Base-by-base conservation (phyloP, 2,329 filamentous ascomycete species). In the Colletotrichum magnum region DNA sequence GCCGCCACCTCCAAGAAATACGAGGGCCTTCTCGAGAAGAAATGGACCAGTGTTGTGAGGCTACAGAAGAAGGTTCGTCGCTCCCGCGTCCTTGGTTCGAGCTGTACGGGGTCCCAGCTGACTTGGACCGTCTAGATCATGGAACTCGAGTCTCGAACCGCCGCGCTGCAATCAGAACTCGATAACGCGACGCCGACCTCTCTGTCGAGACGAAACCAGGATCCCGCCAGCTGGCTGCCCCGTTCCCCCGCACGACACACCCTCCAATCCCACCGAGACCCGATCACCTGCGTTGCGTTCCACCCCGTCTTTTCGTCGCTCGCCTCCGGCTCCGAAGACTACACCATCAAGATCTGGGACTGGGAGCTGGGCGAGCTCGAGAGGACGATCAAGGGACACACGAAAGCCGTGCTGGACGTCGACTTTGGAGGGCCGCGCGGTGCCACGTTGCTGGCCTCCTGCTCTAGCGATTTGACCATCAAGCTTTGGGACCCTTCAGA, bases 271-370 rank as follows among this genome's bases (percentile, higher is more conserved):
- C 95, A 97, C 80, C 89, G 94, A 74, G 85, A 90, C 26, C 89
- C 93, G 15, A 90, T 98, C 68, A 97, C 92, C 65, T 95, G 94
- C 76, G 90, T 98, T 67, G 95, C 95, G 16, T 98, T 98, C 77
- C 95, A 98, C 78, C 95, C 95, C 0, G 87, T 96, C 39, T 98
- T 97, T 81, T 95, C 94, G 10, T 95, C 93, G 5, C 85, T 98
- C 24, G 95, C 95, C 10, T 96, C 94, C 0, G 95, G 93, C 16
- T 97, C 94, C 9, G 95, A 97, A 79, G 95, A 98, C 79, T 93
- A 90, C 63, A 97, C 93, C 7, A 97, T 98, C 79, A 98, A 98
- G 77, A 95, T 98, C 64, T 98, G 95, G 95, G 95, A 98, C 77
- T 98, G 94, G 93, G 95, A 98, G 76, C 83, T 97, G 26, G 95